Evolutionary conservation across 2,329 filamentous ascomycete species (phyloP).

Genomic region (Lecanicillium sp.): DNA sequence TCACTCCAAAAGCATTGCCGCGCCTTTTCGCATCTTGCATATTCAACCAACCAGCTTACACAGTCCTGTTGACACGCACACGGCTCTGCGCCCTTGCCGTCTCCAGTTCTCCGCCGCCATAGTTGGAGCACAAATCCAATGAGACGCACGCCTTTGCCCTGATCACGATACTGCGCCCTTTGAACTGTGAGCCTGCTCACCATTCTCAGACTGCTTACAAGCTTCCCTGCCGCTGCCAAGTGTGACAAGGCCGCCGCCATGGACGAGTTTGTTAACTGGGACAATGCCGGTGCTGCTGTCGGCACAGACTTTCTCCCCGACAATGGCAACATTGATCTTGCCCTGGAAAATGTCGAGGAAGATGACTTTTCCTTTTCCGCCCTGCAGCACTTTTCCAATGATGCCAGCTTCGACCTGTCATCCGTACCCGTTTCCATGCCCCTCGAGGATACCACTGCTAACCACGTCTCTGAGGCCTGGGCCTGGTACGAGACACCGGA

Average conservation of each 20-base stretch:
- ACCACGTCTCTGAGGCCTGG: constrained; percentile 7
- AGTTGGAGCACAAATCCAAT: constrained; percentile 5
- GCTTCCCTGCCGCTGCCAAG: not conserved
- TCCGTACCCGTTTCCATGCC: constrained; percentile 22
- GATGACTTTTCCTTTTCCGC: constrained; percentile 53
- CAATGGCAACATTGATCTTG: constrained; percentile 38
- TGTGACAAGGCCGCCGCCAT: constrained; percentile 30
- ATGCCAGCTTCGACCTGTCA: constrained; percentile 23
- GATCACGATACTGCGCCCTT: constrained; percentile 9
- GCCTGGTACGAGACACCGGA: constrained; percentile 28
- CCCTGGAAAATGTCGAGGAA: constrained; percentile 46
- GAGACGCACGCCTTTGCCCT: constrained; percentile 15
- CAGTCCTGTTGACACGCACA: constrained; percentile 1
- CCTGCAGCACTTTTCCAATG: constrained; percentile 45
- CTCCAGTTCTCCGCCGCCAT: constrained; percentile 8
- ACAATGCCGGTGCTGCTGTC: constrained; percentile 35
- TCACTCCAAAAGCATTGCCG: not conserved
- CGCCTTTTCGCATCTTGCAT: not conserved
- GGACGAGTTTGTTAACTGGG: constrained; percentile 59
- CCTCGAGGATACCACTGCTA: constrained; percentile 11
- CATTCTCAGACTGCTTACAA: too few relatives aligned
- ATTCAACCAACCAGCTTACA: constrained; percentile 3
- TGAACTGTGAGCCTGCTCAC: constrained; percentile 1
- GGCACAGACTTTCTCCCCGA: constrained; percentile 20
- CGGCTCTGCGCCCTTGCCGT: constrained; percentile 3